phyloP scores from a whole-genome alignment of 331 rosid species.

The Arachis monticola region DNA sequence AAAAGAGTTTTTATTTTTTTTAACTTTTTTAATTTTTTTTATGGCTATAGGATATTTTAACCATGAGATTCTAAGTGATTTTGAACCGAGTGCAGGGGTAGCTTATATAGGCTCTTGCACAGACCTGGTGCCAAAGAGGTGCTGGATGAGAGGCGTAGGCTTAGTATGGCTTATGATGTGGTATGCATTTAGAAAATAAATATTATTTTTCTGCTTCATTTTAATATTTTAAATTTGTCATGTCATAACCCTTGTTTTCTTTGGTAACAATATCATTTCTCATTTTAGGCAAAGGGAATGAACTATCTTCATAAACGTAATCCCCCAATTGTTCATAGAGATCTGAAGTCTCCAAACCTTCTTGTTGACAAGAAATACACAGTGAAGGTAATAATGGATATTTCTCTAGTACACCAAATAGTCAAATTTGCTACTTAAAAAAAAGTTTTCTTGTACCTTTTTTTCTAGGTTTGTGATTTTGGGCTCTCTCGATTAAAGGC shows the following conservation, averaged over 20 bases:
- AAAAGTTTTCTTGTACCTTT: not conserved
- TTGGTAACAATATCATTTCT: conserved; percentile 29
- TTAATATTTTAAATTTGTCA: conserved; percentile 19
- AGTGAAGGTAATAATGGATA: conserved; percentile 66
- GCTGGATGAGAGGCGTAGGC: conserved; percentile 89
- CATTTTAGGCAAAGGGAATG: conserved; percentile 94
- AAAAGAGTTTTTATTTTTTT: not conserved
- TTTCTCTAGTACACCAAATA: conserved; percentile 19
- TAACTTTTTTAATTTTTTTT: not conserved
- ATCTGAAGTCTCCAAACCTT: conserved; percentile 97
- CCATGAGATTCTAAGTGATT: conserved; percentile 31
- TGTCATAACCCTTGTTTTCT: conserved; percentile 29
- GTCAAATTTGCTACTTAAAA: conserved; percentile 4
- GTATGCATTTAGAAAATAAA: conserved; percentile 50
- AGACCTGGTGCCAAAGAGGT: conserved; percentile 77
- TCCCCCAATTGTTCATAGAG: conserved; percentile 98
- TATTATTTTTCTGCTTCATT: conserved; percentile 20
- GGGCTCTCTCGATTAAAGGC: conserved; percentile 98
- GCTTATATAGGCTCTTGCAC: conserved; percentile 93
- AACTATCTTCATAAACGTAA: conserved; percentile 96
- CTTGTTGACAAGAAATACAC: conserved; percentile 96
- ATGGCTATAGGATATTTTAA: conserved; percentile 17
- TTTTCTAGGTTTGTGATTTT: conserved; percentile 85
- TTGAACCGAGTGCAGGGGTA: conserved; percentile 78
- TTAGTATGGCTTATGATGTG: conserved; percentile 96